Evolutionary conservation across 257 asterid genomes (phyloP), one percentile per base, ranked within the genome.

Genomic region (Avicennia marina): DNA sequence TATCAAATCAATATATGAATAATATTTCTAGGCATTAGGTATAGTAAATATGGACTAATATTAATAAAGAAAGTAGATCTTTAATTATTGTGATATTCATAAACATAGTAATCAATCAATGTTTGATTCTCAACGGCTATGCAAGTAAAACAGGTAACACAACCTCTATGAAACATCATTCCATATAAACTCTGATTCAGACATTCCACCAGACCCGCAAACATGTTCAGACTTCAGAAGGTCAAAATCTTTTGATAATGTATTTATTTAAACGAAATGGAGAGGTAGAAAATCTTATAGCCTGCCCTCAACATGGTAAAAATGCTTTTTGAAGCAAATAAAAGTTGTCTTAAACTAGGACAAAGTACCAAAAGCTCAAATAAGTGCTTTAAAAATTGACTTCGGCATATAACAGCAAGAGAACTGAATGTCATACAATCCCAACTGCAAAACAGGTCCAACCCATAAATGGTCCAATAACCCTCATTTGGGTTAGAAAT

Each of bases 301-400:
- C 60, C 45, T 36, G 17, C 38, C 43, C n/a, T 44, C 29, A 17
- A 64, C 16, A 32, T 11, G 44, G 11, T 29, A 60, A 39, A 39
- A 33, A 43, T 22, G 64, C 27, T n/a, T 19, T 11, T 45, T 10
- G 58, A 58, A 25, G 56, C 34, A 61, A 56, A 53, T 20, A 25
- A 39, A 39, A 39, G 15, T 31, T 44, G 41, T 68, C 41, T 21
- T 55, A 6, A 19, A 53, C 29, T 39, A 45, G 53, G 22, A 63
- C 29, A 32, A 32, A 33, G 42, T 27, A 55, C 54, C 51, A 65
- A 26, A 45, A 52, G 25, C 11, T 34, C 31, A 63, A 21, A 34
- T 48, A 34, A n/a, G 32, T 15, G 45, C 10, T 38, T 12, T 20
- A 51, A 24, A 22, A 43, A 25, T 22, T 25, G 54, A 53, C 55